phyloP scores from a whole-genome alignment of 371 early-diverging fungal species.

The Zopfochytrium polystomum region DNA sequence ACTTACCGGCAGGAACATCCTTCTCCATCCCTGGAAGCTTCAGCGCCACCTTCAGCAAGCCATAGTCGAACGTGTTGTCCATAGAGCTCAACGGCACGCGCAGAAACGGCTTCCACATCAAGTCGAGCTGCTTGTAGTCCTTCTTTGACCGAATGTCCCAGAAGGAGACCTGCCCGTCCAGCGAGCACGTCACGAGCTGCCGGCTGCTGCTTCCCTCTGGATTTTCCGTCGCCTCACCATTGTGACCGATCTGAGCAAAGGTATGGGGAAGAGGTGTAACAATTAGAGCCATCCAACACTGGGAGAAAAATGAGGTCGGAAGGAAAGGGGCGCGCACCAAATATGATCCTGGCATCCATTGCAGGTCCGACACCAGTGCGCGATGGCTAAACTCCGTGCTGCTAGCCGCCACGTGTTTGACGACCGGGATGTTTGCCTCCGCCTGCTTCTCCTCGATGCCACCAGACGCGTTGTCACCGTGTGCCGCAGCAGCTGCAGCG shows the following conservation, averaged over 20 bases:
- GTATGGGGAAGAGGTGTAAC: not conserved
- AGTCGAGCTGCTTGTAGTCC: constrained; percentile 48
- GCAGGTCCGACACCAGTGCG: constrained; percentile 41
- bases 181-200: constrained; percentile 49
- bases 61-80: constrained; percentile 59
- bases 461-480: constrained; percentile 6
- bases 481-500: constrained; percentile 4
- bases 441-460: constrained; percentile 20
- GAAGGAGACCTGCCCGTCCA: constrained; percentile 53
- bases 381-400: constrained; percentile 54
- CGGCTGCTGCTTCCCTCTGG: constrained; percentile 42
- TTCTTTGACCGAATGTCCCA: constrained; percentile 57
- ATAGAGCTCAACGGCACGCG: constrained; percentile 49
- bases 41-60: constrained; percentile 42
- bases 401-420: constrained; percentile 46
- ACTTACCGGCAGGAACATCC: no score
- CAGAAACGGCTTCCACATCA: constrained; percentile 54
- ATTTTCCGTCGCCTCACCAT: constrained; percentile 45
- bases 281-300: no score
- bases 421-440: constrained; percentile 31
- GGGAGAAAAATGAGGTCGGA: not conserved
- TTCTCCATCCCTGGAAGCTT: constrained; percentile 13
- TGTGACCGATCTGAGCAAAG: constrained; percentile 30
- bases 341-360: constrained; percentile 48
- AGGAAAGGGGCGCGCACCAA: constrained; percentile 32